These are phyloP conservation scores for Pseudisothecium myosuroides DNA, from an alignment of 225 moss, liverwort and hornwort species.

Conservation along the genomic window DNA sequence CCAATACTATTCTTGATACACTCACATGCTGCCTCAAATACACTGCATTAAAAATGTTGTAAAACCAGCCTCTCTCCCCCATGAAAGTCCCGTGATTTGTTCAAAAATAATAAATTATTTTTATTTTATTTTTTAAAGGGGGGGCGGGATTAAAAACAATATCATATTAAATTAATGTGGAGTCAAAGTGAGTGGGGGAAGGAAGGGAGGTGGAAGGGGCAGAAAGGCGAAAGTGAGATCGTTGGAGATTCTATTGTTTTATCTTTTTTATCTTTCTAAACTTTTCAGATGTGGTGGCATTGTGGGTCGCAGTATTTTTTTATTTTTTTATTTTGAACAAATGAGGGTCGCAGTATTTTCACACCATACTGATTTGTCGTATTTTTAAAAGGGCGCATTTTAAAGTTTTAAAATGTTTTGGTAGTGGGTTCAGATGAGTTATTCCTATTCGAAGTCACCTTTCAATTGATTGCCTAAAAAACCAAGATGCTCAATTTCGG, in stretches of 20 bases:
- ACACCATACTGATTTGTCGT: neutral
- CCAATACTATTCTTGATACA: neutral
- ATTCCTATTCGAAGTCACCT: no score
- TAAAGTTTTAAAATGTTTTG: accelerated
- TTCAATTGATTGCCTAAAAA: neutral
- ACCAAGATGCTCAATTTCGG: neutral
- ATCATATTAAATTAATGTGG: neutral
- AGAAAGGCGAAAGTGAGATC: neutral
- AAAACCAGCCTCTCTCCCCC: no score
- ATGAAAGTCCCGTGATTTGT: neutral
- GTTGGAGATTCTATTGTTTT: neutral
- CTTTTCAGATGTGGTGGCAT: neutral
- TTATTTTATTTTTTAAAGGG: neutral
- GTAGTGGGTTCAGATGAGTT: neutral
- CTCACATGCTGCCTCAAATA: no score
- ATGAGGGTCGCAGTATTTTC: neutral
- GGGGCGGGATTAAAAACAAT: no score
- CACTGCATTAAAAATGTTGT: neutral
- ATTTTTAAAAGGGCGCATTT: neutral
- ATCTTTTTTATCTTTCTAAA: no score
- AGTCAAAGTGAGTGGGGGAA: neutral
- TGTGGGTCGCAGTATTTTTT: neutral
- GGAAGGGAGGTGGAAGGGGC: neutral
- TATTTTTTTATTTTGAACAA: no score
- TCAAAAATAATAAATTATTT: neutral